Evolutionary conservation across 306 rosid species (phyloP).

Genomic region (Chamaecrista fasciculata): DNA sequence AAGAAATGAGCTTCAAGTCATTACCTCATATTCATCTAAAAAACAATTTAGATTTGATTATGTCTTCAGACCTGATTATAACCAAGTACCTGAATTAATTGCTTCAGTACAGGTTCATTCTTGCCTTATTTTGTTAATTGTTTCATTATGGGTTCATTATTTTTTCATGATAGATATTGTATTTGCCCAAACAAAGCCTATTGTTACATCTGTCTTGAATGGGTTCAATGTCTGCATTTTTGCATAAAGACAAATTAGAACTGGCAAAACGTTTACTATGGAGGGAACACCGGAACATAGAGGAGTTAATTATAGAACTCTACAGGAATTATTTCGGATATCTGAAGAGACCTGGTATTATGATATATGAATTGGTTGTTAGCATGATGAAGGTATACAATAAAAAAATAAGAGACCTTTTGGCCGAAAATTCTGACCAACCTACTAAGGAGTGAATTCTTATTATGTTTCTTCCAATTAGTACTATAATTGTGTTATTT

Average conservation of each 20-base stretch:
- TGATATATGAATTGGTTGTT: slow-evolving; percentile 74
- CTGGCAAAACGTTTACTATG: slow-evolving; percentile 97
- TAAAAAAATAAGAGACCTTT: slow-evolving; percentile 86
- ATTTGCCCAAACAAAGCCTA: slow-evolving; percentile 75
- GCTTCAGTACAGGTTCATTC: slow-evolving; percentile 11
- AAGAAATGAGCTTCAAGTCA: slow-evolving; percentile 79
- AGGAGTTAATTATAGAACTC: slow-evolving; percentile 94
- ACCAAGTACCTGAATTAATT: slow-evolving; percentile 54
- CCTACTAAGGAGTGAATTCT: slow-evolving; percentile 75
- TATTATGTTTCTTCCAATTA: neutral
- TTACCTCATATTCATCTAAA: slow-evolving; percentile 77
- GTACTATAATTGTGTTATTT: neutral
- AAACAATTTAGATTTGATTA: slow-evolving; percentile 89
- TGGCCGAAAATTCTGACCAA: slow-evolving; percentile 70
- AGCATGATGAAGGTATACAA: slow-evolving; percentile 98
- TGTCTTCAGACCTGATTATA: slow-evolving; percentile 74
- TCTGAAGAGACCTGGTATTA: slow-evolving; percentile 65
- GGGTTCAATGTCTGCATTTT: slow-evolving; percentile 92
- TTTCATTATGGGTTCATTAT: slow-evolving; percentile 3
- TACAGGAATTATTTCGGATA: slow-evolving; percentile 71
- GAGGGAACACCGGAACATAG: slow-evolving; percentile 87
- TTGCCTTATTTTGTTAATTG: neutral
- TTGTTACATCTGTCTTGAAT: slow-evolving; percentile 88
- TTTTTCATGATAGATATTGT: slow-evolving; percentile 63
- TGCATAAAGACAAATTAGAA: slow-evolving; percentile 99